Evolutionary conservation across 2,329 filamentous ascomycete genomes (phyloP).

Genomic region (Xylaria arbuscula): DNA sequence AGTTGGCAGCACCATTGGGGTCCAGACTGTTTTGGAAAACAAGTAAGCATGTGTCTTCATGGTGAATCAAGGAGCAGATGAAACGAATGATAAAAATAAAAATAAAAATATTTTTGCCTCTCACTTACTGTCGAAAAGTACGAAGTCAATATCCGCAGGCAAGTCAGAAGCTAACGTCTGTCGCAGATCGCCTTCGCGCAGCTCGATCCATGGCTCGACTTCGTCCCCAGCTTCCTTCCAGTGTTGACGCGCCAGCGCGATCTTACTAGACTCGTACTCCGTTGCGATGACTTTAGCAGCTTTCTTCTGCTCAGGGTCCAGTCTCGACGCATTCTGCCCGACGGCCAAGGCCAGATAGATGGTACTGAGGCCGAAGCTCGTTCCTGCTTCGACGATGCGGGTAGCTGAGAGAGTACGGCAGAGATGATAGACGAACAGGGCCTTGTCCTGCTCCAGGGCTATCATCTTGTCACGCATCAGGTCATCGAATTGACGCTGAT

Average conservation of each 20-base stretch:
- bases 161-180: slow-evolving; percentile 65
- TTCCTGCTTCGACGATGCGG: slow-evolving; percentile 32
- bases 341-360: slow-evolving; percentile 48
- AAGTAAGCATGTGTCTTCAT: background rate
- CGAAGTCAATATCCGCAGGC: slow-evolving; percentile 62
- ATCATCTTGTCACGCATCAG: slow-evolving; percentile 38
- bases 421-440: slow-evolving; percentile 29
- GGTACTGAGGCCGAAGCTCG: slow-evolving; percentile 35
- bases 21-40: slow-evolving; percentile 60
- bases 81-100: background rate
- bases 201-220: slow-evolving; percentile 63
- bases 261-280: slow-evolving; percentile 64
- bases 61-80: background rate
- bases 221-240: slow-evolving; percentile 63
- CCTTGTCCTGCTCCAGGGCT: slow-evolving; percentile 28
- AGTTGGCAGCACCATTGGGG: slow-evolving; percentile 63
- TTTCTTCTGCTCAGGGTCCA: slow-evolving; percentile 24
- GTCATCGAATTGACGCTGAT: slow-evolving; percentile 32
- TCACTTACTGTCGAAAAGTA: slow-evolving; percentile 70
- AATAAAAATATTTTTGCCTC: background rate
- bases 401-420: slow-evolving; percentile 50
- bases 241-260: slow-evolving; percentile 64
- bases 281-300: slow-evolving; percentile 66
- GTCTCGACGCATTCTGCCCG: slow-evolving; percentile 55
- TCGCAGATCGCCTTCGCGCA: slow-evolving; percentile 66